These are phyloP conservation scores for Fusarium sp. DNA, from an alignment of 2,329 filamentous ascomycete genomes.

Conservation along the genomic window DNA sequence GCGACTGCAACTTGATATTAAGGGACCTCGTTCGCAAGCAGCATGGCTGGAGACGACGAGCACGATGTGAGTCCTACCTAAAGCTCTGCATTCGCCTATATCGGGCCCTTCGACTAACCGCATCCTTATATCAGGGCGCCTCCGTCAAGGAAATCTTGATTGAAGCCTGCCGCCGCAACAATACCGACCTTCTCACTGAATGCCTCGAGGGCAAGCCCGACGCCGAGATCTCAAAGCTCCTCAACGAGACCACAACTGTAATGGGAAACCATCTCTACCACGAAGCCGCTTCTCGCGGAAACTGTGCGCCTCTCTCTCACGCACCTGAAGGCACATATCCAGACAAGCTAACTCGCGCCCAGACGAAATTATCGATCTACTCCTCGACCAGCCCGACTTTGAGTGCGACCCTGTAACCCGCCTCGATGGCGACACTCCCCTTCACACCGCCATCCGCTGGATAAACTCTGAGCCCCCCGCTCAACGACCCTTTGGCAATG, in stretches of 20 bases:
- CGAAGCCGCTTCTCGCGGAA: constrained; percentile 87
- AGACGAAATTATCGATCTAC: constrained; percentile 86
- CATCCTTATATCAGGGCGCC: constrained; percentile 74
- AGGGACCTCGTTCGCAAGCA: constrained; percentile 10
- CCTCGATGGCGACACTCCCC: constrained; percentile 81
- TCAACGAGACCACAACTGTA: constrained; percentile 89
- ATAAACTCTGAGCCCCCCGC: constrained; percentile 77
- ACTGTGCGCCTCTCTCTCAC: constrained; percentile 74
- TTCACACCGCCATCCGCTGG: constrained; percentile 85
- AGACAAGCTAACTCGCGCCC: constrained; percentile 30
- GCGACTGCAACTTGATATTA: constrained; percentile 14
- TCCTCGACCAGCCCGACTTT: constrained; percentile 87
- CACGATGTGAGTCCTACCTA: constrained; percentile 52
- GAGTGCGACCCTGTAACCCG: constrained; percentile 86
- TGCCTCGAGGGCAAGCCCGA: constrained; percentile 75
- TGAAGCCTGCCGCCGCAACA: constrained; percentile 94
- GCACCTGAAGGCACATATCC: constrained; percentile 2
- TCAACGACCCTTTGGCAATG: constrained; percentile 75
- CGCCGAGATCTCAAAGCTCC: constrained; percentile 78
- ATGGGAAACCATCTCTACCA: constrained; percentile 93
- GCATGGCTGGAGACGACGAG: constrained; percentile 53
- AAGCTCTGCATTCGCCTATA: not conserved
- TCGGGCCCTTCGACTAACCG: not conserved
- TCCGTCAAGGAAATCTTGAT: constrained; percentile 88
- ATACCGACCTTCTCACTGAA: constrained; percentile 85